Evolutionary conservation across 2,329 filamentous ascomycete species (phyloP), one percentile per base, ranked within the genome.

Genomic region (Teratosphaeria zuluensis): DNA sequence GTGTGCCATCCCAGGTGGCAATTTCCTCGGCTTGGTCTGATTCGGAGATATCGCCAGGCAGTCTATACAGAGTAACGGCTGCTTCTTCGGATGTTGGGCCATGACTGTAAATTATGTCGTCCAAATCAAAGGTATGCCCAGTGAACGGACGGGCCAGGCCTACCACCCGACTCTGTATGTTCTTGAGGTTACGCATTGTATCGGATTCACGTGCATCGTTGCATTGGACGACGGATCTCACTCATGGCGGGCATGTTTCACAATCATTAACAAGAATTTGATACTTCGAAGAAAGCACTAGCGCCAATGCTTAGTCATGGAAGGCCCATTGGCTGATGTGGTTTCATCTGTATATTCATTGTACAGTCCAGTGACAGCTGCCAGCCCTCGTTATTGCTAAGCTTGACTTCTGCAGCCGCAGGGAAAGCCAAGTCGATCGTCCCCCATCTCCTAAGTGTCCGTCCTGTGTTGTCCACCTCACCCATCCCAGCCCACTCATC

Each of bases 1-100:
- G 90, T 58, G 86, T 87, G 19, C 90, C 89, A 76, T 96, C 89
- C 94, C 94, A 99, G 46, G 88, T 89, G 59, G 91, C 87, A 67
- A 97, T 84, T 54, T 72, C 73, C 24, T 72, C 64, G 35, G 77
- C 73, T 46, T 77, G 73, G 53, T 76, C 75, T 46, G 73, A 73
- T 54, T 71, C 69, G 56, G 68, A 67, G 53, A 72, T 73, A 61
- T 76, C 70, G 56, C 74, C 73, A 46, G 76, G 70, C 42, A 80
- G 69, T 62, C 83, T 77, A 66, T 80, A 82, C 60, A 97, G 80
- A 73, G 92, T 87, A 66, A 99, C 88, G 56, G 85, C 78, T 58
- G 86, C 79, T 71, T 84, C 84, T 66, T 81, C 78, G 24, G 83
- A 78, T 3, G 85, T 86, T 62, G 92, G 94, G 7, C 94, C 92